phyloP scores from a whole-genome alignment of 2,329 filamentous ascomycete genomes.

The Scytalidium lignicola region DNA sequence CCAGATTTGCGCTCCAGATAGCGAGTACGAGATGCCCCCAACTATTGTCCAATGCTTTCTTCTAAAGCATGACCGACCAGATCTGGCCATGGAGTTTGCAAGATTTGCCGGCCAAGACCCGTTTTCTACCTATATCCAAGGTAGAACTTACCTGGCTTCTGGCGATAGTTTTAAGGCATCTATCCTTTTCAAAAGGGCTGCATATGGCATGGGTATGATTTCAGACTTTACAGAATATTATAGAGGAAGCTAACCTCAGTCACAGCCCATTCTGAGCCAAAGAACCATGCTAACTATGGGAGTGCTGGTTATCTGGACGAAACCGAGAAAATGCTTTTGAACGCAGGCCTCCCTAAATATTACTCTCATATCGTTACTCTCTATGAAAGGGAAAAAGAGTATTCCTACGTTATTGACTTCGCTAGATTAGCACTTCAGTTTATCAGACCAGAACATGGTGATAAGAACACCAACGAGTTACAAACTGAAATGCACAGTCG shows the following conservation, averaged over 20 bases:
- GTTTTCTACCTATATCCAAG: constrained; percentile 78
- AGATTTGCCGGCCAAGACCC: constrained; percentile 52
- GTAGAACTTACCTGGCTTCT: constrained; percentile 68
- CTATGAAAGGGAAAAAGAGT: constrained; percentile 72
- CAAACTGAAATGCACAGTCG: constrained; percentile 73
- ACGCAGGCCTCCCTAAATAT: constrained; percentile 75
- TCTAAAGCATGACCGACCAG: constrained; percentile 53
- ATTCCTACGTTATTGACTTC: constrained; percentile 81
- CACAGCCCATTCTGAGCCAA: constrained; percentile 20
- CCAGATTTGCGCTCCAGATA: constrained; percentile 59
- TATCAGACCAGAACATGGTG: constrained; percentile 11
- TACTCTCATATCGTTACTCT: constrained; percentile 80
- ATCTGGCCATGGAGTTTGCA: constrained; percentile 52
- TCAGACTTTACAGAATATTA: neutral
- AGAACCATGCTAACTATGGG: constrained; percentile 37
- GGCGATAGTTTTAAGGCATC: constrained; percentile 71
- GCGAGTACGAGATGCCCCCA: constrained; percentile 59
- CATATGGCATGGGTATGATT: constrained; percentile 72
- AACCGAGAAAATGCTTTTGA: constrained; percentile 63
- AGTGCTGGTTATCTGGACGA: constrained; percentile 68
- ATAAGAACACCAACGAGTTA: constrained; percentile 25
- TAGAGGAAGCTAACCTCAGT: constrained; percentile 10
- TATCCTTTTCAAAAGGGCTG: constrained; percentile 73
- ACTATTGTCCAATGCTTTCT: constrained; percentile 58
- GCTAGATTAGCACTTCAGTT: constrained; percentile 70